Evolutionary conservation across 176 grass and related monocot species (phyloP), one percentile per base, ranked within the genome.

Genomic region (Rhipidocladum racemiflorum): DNA sequence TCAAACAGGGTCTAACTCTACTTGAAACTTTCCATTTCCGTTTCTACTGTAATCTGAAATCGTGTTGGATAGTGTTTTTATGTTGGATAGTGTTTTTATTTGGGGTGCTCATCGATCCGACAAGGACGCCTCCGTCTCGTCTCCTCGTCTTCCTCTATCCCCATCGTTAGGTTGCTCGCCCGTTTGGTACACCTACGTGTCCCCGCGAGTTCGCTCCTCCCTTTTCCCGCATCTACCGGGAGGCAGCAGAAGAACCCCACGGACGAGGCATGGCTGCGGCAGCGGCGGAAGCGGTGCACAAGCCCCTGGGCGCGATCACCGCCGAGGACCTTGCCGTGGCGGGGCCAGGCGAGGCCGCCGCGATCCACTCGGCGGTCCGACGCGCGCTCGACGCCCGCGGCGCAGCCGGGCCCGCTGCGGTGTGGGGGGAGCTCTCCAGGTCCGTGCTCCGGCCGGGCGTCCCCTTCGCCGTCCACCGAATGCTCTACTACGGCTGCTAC

Each of bases 401-500:
- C 35, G 55, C 4, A 55, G 65, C 9, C 35, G 83, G 75, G 16
- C 74, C 86, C 13, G 70, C 85, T 30, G 82, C 66, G 72, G 85
- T 84, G 75, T 98, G 95, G 96, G 38, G 51, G 53, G 88, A 89
- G 75, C 90, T 98, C 81, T 88, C 79, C 34, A 65, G 61, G 29
- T 30, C 25, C 32, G 72, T 84, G 65, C 85, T 98, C 67, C 68
- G 57, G 35, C 88, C 88, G 6, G 44, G 49, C n/a, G 40, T 95
- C 21, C 96, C 96, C 32, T 95, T 98, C 76, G 81, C 89, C 62
- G 61, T 95, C 35, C 92, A 98, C 74, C 95, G 90, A 68, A 93
- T 98, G 90, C 86, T 98, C 90, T 98, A 95, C 89, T 88, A 98
- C 59, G 92, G 95, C 67, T 98, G 92, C 86, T 98, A 80, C 68